Percentiles rank a stretch among this genome's conserved stretches.
phyloP scores from a whole-genome alignment of 148 eudicot species.

The Amaranthus cruentus region DNA sequence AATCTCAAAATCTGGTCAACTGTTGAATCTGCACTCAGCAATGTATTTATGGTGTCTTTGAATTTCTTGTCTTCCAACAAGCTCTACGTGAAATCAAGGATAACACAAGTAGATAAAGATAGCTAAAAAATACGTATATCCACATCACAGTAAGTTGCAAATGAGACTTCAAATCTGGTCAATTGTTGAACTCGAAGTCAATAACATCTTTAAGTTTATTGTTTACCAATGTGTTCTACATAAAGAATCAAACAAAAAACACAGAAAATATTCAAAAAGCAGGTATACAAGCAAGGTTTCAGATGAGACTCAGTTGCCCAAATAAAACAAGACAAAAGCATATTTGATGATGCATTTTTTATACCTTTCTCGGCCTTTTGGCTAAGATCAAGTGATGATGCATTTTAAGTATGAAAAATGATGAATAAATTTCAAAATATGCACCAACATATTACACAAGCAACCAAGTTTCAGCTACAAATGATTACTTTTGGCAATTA shows the following conservation, averaged over 20 bases:
- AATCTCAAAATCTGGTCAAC: conserved; percentile 65
- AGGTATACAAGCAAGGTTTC: neutral
- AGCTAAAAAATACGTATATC: neutral
- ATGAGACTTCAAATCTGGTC: neutral
- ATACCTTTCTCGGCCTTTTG: conserved; percentile 71
- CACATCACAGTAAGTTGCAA: neutral
- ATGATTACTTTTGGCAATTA: too few species aligned
- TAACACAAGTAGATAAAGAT: neutral
- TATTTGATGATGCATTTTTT: too few species aligned
- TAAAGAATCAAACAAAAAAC: too few species aligned
- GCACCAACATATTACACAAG: too few species aligned
- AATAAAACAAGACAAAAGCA: neutral
- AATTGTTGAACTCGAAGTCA: too few species aligned
- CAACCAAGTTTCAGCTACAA: too few species aligned
- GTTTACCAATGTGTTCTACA: too few species aligned
- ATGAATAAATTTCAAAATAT: too few species aligned
- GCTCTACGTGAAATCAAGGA: conserved; percentile 64
- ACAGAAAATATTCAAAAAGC: too few species aligned
- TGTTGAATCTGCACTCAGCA: conserved; percentile 65
- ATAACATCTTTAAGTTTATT: too few species aligned
- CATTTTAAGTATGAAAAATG: too few species aligned
- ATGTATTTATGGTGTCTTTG: conserved; percentile 45
- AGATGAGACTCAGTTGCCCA: neutral
- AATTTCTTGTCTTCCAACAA: conserved; percentile 53
- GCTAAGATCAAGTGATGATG: conserved; percentile 70